Evolutionary conservation across 169 alveolate genomes (phyloP).

Genomic region (Ophryocystis elektroscirrha): DNA sequence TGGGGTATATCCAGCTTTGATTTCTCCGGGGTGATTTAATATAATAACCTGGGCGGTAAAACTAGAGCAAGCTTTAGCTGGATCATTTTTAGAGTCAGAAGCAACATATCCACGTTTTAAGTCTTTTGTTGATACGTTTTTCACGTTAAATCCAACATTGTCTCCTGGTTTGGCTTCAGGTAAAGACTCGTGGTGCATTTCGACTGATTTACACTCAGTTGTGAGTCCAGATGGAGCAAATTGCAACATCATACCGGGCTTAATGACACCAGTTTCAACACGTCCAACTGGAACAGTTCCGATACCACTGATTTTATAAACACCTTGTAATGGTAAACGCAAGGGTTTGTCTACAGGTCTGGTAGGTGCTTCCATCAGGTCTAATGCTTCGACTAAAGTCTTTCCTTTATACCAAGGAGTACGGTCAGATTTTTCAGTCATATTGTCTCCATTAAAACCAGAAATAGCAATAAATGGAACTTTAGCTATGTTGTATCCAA

Average conservation of each 20-base stretch:
- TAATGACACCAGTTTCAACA: conserved; percentile 87
- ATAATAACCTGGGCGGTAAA: conserved; percentile 84
- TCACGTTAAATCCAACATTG: conserved; percentile 87
- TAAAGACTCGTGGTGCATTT: conserved; percentile 89
- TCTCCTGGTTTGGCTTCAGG: conserved; percentile 93
- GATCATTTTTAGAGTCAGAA: conserved; percentile 83
- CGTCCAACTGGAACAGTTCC: conserved; percentile 98
- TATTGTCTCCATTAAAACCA: conserved; percentile 91
- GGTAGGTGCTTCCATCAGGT: conserved; percentile 81
- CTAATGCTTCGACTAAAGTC: conserved; percentile 82
- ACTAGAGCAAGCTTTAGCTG: conserved; percentile 73
- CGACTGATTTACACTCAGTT: conserved; percentile 87
- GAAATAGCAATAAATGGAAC: conserved; percentile 90
- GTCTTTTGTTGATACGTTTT: conserved; percentile 79
- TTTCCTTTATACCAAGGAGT: conserved; percentile 94
- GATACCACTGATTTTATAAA: conserved; percentile 93
- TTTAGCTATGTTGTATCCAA: conserved; percentile 84
- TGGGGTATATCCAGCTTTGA: conserved; percentile 87
- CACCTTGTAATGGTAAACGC: conserved; percentile 87
- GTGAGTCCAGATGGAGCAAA: conserved; percentile 81
- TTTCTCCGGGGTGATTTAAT: conserved; percentile 88
- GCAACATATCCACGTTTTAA: conserved; percentile 83
- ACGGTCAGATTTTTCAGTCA: conserved; percentile 75
- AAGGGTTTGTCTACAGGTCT: conserved; percentile 86
- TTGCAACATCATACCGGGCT: conserved; percentile 62